Conservation (phyloP, 345 rosid species). For the Citrus sp. region DNA sequence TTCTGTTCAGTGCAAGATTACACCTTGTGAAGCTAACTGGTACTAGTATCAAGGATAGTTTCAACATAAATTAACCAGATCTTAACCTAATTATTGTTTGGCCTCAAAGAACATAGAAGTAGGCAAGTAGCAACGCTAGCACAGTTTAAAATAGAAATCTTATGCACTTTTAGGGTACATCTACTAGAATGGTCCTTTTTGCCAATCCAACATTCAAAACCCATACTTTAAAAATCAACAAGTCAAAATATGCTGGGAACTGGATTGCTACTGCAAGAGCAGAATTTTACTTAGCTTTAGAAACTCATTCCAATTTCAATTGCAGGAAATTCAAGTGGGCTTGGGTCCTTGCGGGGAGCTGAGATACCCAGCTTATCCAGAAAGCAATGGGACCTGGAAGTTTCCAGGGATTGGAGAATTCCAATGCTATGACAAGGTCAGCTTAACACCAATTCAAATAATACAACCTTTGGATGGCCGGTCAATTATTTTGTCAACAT, state of each 20-base stretch:
- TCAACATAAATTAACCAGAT: not conserved
- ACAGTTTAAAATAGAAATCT: not conserved
- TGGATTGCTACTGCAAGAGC: not conserved
- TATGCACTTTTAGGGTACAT: not conserved
- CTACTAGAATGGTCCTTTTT: not conserved
- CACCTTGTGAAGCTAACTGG: not conserved
- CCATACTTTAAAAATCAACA: not conserved
- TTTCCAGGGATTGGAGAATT: slow-evolving; percentile 98
- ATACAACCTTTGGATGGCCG: not conserved
- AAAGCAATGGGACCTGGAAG: slow-evolving; percentile 90
- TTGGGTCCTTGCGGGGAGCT: slow-evolving; percentile 98
- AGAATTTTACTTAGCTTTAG: not conserved
- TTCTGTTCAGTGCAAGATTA: not conserved
- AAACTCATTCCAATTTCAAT: slow-evolving; percentile 13
- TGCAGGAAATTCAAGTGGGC: slow-evolving; percentile 96
- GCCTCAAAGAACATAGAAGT: not conserved
- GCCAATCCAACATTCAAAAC: not conserved
- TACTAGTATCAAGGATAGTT: not conserved
- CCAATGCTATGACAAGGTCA: slow-evolving; percentile 96
- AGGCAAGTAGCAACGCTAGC: not conserved
- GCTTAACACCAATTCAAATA: not conserved
- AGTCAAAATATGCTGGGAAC: not conserved
- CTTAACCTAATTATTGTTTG: not conserved
- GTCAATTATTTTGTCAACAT: not conserved
- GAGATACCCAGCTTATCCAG: slow-evolving; percentile 92